These are phyloP conservation scores for Sphaerostilbella broomeana DNA, from an alignment of 2,329 filamentous ascomycete genomes.

Conservation along the genomic window DNA sequence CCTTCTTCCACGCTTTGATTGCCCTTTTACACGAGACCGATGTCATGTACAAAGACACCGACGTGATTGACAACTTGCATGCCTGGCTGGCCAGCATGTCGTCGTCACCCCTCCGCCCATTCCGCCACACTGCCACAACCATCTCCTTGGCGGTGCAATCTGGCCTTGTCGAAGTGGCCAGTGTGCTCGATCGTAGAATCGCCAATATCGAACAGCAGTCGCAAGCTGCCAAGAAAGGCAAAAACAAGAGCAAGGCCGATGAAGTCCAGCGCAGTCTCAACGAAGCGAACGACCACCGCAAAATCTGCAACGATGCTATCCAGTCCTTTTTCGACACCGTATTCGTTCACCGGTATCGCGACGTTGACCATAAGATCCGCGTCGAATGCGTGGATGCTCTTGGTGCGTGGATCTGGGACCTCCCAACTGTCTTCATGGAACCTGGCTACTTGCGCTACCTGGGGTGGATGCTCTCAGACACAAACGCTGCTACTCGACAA, in stretches of 20 bases:
- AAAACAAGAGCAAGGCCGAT: constrained; percentile 72
- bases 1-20: constrained; percentile 74
- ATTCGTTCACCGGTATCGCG: constrained; percentile 92
- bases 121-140: constrained; percentile 88
- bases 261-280: constrained; percentile 67
- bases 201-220: constrained; percentile 73
- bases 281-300: constrained; percentile 62
- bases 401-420: constrained; percentile 78
- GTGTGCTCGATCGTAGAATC: constrained; percentile 62
- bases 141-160: constrained; percentile 74
- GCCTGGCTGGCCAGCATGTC: constrained; percentile 90
- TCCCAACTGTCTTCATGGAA: constrained; percentile 85
- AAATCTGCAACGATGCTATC: constrained; percentile 63
- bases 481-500: constrained; percentile 64
- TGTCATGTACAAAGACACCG: constrained; percentile 67
- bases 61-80: constrained; percentile 81
- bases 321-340: constrained; percentile 86
- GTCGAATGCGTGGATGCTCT: constrained; percentile 82
- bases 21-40: constrained; percentile 75
- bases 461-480: constrained; percentile 90
- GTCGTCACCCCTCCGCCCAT: constrained; percentile 77
- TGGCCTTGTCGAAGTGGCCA: constrained; percentile 67
- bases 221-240: constrained; percentile 64
- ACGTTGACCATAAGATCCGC: constrained; percentile 83
- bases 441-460: constrained; percentile 86